phyloP scores from a whole-genome alignment of 768 basidiomycete genomes.

The Panellus pusillus region DNA sequence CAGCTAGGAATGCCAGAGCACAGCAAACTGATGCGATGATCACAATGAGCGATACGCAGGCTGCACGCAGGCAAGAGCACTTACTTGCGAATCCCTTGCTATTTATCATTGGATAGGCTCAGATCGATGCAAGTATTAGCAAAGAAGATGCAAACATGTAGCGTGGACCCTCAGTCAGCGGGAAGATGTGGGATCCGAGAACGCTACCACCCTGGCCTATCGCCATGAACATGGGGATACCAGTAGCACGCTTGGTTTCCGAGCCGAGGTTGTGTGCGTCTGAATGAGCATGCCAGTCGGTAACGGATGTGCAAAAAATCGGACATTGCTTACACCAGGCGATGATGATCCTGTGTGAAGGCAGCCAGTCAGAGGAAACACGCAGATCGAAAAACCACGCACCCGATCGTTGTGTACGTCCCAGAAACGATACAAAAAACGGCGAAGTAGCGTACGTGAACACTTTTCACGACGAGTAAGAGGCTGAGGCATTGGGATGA shows the following conservation, averaged over 20 bases:
- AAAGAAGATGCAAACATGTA: constrained; percentile 52
- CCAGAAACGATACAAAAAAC: constrained; percentile 76
- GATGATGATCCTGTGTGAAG: constrained; percentile 44
- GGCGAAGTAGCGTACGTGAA: constrained; percentile 70
- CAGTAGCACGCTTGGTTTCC: constrained; percentile 74
- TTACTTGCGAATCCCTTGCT: constrained; percentile 62
- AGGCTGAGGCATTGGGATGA: constrained; percentile 36
- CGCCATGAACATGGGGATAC: constrained; percentile 77
- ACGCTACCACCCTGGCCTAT: constrained; percentile 79
- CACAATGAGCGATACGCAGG: background rate
- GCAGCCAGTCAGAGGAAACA: background rate
- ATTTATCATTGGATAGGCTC: constrained; percentile 5
- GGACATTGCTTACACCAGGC: constrained; percentile 60
- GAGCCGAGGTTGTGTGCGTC: constrained; percentile 77
- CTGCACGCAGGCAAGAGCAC: constrained; percentile 14
- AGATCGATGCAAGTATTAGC: background rate
- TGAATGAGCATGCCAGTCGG: constrained; percentile 25
- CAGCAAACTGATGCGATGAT: constrained; percentile 39
- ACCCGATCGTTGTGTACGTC: constrained; percentile 74
- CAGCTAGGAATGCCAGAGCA: constrained; percentile 57
- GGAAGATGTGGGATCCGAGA: constrained; percentile 75
- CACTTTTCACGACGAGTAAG: constrained; percentile 55
- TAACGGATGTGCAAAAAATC: background rate
- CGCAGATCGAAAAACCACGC: background rate
- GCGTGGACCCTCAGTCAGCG: constrained; percentile 57